These are phyloP conservation scores for Lactarius akahatsu DNA, from an alignment of 768 basidiomycete genomes.

Conservation along the genomic window DNA sequence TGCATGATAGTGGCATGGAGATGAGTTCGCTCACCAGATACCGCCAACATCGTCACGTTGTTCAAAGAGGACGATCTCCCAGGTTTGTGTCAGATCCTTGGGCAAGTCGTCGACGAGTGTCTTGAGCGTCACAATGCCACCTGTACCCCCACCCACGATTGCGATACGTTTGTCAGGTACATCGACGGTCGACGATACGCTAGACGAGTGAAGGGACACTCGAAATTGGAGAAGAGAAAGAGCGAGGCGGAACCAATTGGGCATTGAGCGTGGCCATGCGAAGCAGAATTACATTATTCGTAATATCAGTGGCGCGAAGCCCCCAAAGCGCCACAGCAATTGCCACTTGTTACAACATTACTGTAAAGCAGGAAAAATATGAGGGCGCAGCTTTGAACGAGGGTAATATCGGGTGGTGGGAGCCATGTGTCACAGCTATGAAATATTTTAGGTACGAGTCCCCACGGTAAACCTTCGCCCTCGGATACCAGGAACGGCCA, in stretches of 20 bases:
- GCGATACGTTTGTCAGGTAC: conserved; percentile 46
- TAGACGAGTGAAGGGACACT: not conserved
- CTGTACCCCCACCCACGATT: conserved; percentile 55
- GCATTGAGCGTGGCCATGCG: too few species aligned
- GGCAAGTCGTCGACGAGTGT: conserved; percentile 35
- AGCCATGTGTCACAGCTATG: too few species aligned
- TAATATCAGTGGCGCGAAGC: too few species aligned
- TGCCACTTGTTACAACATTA: too few species aligned
- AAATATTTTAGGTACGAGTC: too few species aligned
- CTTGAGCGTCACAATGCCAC: too few species aligned
- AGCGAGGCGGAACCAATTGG: conserved; percentile 23
- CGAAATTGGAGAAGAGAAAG: conserved; percentile 13
- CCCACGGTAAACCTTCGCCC: too few species aligned
- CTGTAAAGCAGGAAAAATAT: too few species aligned
- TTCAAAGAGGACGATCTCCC: conserved; percentile 55
- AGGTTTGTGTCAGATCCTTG: conserved; percentile 38
- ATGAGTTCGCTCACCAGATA: conserved; percentile 41
- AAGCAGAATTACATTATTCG: too few species aligned
- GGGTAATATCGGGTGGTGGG: too few species aligned
- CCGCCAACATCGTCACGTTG: conserved; percentile 48
- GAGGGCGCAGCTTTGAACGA: too few species aligned
- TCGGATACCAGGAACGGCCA: not conserved
- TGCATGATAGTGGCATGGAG: not conserved
- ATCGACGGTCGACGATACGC: not conserved
- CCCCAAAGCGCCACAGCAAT: too few species aligned